Evolutionary conservation across 805 yeast genomes (phyloP).

Genomic region (Yarrowia sp.): DNA sequence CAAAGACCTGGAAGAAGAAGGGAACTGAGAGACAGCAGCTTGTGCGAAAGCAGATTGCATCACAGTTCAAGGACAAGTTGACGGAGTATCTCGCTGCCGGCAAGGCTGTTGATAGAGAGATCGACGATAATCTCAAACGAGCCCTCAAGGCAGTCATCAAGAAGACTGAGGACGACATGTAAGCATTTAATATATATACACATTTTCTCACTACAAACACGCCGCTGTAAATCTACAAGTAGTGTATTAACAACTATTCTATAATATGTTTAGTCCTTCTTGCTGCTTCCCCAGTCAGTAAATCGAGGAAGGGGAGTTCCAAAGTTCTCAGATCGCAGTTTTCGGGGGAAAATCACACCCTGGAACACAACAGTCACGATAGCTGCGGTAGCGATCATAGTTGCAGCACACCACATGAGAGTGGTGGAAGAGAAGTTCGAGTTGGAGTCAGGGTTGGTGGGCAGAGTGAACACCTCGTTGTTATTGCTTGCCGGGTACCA

Average conservation of each 20-base stretch:
- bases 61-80: constrained; percentile 45
- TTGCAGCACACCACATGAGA: constrained; percentile 27
- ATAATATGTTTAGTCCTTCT: constrained; percentile 29
- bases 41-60: constrained; percentile 42
- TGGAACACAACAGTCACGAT: constrained; percentile 38
- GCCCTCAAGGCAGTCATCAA: constrained; percentile 41
- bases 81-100: constrained; percentile 41
- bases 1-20: constrained; percentile 40
- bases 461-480: constrained; percentile 36
- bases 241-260: constrained; percentile 7
- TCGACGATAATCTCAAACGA: constrained; percentile 42
- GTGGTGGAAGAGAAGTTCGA: constrained; percentile 41
- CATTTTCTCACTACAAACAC: not conserved
- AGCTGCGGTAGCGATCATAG: constrained; percentile 39
- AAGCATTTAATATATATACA: constrained; percentile 13
- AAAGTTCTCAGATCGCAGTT: constrained; percentile 33
- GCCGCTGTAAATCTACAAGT: not conserved
- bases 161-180: constrained; percentile 18
- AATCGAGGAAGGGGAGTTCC: constrained; percentile 32
- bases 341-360: constrained; percentile 39
- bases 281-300: constrained; percentile 30
- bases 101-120: constrained; percentile 37
- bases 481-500: constrained; percentile 54
- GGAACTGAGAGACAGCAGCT: constrained; percentile 28
- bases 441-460: constrained; percentile 36